Evolutionary conservation across 345 rosid genomes (phyloP).

Genomic region (Ceriops tagal): DNA sequence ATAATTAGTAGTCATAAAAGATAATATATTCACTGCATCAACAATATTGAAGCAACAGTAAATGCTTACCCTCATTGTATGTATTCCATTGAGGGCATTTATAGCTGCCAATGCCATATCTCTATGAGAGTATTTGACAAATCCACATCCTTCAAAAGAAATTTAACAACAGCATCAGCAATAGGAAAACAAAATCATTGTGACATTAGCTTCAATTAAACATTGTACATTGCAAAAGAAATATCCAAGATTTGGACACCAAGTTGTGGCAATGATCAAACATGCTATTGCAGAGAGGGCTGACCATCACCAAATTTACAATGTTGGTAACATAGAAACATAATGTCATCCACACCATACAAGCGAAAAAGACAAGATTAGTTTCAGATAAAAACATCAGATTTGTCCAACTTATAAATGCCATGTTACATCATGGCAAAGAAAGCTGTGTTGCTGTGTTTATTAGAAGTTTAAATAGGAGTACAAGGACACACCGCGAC

Average conservation of each 20-base stretch:
- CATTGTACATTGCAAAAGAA: not conserved
- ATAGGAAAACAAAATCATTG: not conserved
- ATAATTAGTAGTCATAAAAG: slow-evolving; percentile 4
- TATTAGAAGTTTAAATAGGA: too few relatives aligned
- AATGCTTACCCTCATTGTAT: slow-evolving; percentile 78
- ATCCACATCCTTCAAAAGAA: slow-evolving; percentile 86
- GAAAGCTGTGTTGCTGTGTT: not conserved
- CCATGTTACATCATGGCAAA: not conserved
- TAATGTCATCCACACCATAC: slow-evolving; percentile 5
- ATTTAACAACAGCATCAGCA: slow-evolving; percentile 14
- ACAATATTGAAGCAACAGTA: too few relatives aligned
- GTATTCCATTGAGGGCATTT: slow-evolving; percentile 74
- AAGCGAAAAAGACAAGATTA: not conserved
- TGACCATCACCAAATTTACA: not conserved
- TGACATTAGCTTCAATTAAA: slow-evolving; percentile 11
- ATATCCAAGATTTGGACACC: slow-evolving; percentile 8
- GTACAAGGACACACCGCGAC: slow-evolving; percentile 63
- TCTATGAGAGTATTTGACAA: slow-evolving; percentile 84
- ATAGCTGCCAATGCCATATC: slow-evolving; percentile 91
- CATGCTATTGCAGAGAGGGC: not conserved
- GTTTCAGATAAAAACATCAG: not conserved
- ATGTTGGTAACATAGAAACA: not conserved
- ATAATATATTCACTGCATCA: not conserved
- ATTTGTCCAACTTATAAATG: too few relatives aligned
- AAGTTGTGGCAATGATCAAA: not conserved